phyloP scores from a whole-genome alignment of 1,284 basidiomycete species.

The Leccinum angustisporum region DNA sequence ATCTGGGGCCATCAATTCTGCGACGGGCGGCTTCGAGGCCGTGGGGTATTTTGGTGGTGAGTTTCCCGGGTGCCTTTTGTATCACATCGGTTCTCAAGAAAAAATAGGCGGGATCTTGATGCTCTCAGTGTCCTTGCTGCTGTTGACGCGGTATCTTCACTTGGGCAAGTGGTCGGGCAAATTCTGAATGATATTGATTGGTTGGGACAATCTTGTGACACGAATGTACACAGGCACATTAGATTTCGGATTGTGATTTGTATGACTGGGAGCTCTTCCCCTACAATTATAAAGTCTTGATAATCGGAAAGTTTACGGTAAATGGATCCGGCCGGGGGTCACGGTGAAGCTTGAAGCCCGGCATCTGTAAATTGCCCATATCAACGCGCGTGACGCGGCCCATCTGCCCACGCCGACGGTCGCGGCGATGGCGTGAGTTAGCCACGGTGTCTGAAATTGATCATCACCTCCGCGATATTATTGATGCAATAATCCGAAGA shows the following conservation, averaged over 20 bases:
- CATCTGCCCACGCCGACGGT: too few relatives aligned
- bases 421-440: background rate
- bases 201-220: background rate
- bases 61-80: constrained; percentile 36
- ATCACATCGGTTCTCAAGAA: background rate
- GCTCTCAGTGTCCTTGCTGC: constrained; percentile 29
- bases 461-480: background rate
- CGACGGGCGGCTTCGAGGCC: constrained; percentile 34
- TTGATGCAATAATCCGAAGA: background rate
- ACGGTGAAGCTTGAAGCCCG: too few relatives aligned
- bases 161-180: constrained; percentile 31
- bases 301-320: too few relatives aligned
- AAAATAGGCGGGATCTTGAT: constrained; percentile 30
- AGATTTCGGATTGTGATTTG: background rate
- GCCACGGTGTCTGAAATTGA: background rate
- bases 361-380: too few relatives aligned
- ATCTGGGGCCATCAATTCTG: constrained; percentile 45
- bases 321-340: too few relatives aligned
- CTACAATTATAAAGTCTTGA: too few relatives aligned
- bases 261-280: background rate
- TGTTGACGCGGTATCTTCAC: constrained; percentile 27
- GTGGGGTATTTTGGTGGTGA: constrained; percentile 49
- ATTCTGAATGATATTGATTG: constrained; percentile 16
- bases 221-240: background rate
- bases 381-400: too few relatives aligned